Percentiles rank a stretch among this genome's conserved stretches.
Conservation (phyloP, 257 asterid genomes). For the Handroanthus guayacan region DNA sequence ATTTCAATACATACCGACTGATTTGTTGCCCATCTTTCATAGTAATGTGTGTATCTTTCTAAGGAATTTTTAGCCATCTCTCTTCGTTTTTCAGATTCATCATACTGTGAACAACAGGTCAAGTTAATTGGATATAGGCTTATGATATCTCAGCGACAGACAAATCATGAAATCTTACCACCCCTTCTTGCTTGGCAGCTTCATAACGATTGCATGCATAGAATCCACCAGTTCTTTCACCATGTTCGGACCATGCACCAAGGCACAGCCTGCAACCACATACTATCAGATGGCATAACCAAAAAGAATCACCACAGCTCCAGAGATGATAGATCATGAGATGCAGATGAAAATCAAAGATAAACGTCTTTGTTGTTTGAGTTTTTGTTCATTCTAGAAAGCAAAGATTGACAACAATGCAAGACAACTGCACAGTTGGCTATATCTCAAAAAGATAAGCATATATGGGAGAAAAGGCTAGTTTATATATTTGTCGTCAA, state of each 20-base stretch:
- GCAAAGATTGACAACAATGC: conserved; percentile 21
- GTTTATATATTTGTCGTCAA: background rate
- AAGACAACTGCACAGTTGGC: background rate
- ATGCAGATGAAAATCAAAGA: conserved; percentile 23
- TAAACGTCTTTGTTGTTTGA: conserved; percentile 2
- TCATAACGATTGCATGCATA: conserved; percentile 98
- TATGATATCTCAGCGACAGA: conserved; percentile 35
- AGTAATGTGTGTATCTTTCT: conserved; percentile 95
- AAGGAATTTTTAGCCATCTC: conserved; percentile 98
- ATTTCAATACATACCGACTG: conserved; percentile 68
- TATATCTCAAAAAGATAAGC: background rate
- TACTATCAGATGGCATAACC: conserved; percentile 39
- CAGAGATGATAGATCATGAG: conserved; percentile 22
- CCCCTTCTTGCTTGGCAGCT: conserved; percentile 96
- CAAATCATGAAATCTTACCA: conserved; percentile 57
- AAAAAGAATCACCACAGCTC: conserved; percentile 18
- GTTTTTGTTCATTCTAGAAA: conserved; percentile 15
- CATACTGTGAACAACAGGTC: conserved; percentile 60
- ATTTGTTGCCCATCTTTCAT: conserved; percentile 99
- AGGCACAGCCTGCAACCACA: conserved; percentile 85
- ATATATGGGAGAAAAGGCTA: conserved; percentile 28
- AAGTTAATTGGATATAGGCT: conserved; percentile 32
- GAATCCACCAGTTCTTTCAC: conserved; percentile 98
- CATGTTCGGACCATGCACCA: conserved; percentile 97
- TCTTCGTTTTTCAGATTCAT: conserved; percentile 91